These are phyloP conservation scores for Coemansia sp. DNA, from an alignment of 192 early-diverging fungal species.

Conservation along the genomic window DNA sequence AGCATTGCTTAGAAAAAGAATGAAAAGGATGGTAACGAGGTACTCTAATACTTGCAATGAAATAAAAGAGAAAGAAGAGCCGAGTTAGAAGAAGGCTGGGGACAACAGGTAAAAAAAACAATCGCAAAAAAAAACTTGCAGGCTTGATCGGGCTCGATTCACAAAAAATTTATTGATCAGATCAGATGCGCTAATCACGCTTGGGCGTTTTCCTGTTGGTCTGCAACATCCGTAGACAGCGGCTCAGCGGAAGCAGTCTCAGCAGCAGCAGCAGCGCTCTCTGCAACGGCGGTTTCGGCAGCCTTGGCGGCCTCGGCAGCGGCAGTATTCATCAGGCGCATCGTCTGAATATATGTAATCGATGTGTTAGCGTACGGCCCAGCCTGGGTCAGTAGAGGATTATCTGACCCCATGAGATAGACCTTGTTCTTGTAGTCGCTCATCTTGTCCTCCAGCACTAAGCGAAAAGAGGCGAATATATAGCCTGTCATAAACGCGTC, in stretches of 20 bases:
- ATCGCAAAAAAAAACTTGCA: slow-evolving; percentile 12
- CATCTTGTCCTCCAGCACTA: slow-evolving; percentile 50
- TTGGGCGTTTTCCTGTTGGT: neutral
- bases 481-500: slow-evolving; percentile 98
- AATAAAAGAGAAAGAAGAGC: slow-evolving; percentile 1
- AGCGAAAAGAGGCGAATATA: slow-evolving; percentile 67
- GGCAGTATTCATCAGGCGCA: slow-evolving; percentile 16
- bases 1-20: slow-evolving; percentile 64
- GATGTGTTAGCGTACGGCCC: slow-evolving; percentile 36
- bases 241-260: neutral
- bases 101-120: neutral
- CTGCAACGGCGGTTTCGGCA: neutral
- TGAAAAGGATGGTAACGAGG: neutral
- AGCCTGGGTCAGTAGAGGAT: slow-evolving; percentile 49
- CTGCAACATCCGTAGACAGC: neutral
- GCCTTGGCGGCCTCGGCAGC: neutral
- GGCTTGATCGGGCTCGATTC: slow-evolving; percentile 4
- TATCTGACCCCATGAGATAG: slow-evolving; percentile 71
- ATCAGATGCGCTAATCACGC: slow-evolving; percentile 14
- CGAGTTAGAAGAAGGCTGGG: neutral
- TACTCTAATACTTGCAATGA: neutral
- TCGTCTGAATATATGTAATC: slow-evolving; percentile 48
- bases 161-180: slow-evolving; percentile 41
- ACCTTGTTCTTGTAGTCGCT: slow-evolving; percentile 74
- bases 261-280: neutral